Evolutionary conservation across 2,329 filamentous ascomycete species (phyloP), one percentile per base, ranked within the genome.

Genomic region (Pseudopyricularia cyperi): DNA sequence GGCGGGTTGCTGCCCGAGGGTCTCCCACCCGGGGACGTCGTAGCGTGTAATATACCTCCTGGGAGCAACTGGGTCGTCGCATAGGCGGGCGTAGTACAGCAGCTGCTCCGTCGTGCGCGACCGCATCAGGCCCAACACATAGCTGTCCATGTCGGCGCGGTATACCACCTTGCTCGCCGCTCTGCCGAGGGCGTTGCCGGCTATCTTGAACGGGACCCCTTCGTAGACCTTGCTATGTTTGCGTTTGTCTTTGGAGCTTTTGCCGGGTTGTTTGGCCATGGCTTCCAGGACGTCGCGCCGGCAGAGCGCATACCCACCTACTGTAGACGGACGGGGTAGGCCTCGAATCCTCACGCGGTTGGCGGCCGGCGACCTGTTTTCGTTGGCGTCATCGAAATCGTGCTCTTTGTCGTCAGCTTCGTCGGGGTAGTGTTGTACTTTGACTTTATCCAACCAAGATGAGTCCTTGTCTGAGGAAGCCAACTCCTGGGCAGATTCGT

Each of bases 131-230:
- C 68, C 62, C 4, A 82, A 64, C 0, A 85, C 59, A 26, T 76
- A 66, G 0, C 66, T 62, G 33, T 73, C 68, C 79, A 84, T 85
- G 56, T 82, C 77, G 5, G 65, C 39, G 30, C 79, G 72, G 72
- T 72, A 79, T 24, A 68, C 62, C 8, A 44, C 39, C 7, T 3
- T 22, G 65, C 62, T 3, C 28, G 44, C 8, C 54, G 55, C 50
- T 57, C 42, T 1, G 24, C 14, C 2, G 50, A 14, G 33, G 33
- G n/a, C 35, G 8, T 11, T 44, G 22, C 6, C 19, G 24, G 30
- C 12, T 53, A 47, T 47, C 12, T 28, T 48, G 50, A 2, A 46
- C 9, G 59, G 22, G 7, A 62, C 48, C 7, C 54, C 53, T n/a
- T 53, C 54, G 7, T 58, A 34, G 11, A 48, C 56, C 4, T 30